Evolutionary conservation across 306 rosid species (phyloP).

Genomic region (Begonia loranthoides): DNA sequence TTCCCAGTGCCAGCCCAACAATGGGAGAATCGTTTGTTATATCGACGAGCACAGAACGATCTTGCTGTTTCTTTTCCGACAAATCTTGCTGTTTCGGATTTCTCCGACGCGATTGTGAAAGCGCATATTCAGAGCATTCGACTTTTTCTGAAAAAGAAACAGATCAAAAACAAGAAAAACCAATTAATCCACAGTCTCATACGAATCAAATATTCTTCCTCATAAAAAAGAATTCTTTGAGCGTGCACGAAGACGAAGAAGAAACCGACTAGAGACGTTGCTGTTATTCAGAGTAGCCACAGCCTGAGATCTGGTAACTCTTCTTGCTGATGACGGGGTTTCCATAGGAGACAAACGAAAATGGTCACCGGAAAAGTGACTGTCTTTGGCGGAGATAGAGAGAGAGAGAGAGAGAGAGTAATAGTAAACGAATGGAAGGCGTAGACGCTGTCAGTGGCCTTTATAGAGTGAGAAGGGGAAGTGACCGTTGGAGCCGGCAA

Average conservation of each 20-base stretch:
- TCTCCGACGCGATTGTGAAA: constrained; percentile 33
- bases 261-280: constrained; percentile 17
- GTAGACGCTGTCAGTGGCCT: neutral
- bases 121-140: constrained; percentile 37
- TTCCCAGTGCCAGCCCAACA: constrained; percentile 55
- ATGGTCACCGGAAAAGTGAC: neutral
- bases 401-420: constrained; percentile 1
- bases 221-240: neutral
- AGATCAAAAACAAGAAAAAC: neutral
- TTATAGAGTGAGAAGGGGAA: constrained; percentile 26
- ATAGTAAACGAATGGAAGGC: neutral
- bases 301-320: constrained; percentile 63
- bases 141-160: constrained; percentile 27
- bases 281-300: constrained; percentile 10
- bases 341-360: constrained; percentile 40
- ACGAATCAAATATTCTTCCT: neutral
- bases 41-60: constrained; percentile 53
- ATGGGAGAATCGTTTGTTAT: constrained; percentile 90
- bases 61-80: constrained; percentile 20
- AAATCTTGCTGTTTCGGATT: constrained; percentile 23
- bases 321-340: constrained; percentile 73
- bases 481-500: constrained; percentile 74
- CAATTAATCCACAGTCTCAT: neutral
- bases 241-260: neutral
- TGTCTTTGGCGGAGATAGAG: neutral